Base-by-base conservation (phyloP, 805 yeast genomes). In the Lipomyces starkeyi region DNA sequence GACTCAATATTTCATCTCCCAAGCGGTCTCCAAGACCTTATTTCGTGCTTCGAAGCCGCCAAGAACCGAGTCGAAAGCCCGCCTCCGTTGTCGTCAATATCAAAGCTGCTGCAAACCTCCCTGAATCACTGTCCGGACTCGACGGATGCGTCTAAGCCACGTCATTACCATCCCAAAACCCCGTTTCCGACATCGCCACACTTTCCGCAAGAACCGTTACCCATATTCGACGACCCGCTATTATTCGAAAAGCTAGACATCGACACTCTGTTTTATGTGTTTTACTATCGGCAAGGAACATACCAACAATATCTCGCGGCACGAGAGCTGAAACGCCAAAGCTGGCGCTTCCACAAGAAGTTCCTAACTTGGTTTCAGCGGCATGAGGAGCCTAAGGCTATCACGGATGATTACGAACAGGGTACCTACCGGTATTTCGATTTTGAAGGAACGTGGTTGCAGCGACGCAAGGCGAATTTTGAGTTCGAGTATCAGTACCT, bases 51-150 rank as follows among this genome's bases (percentile, higher is more conserved):
- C 40, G 80, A 80, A 25, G 76, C 77, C 3, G 83, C 87, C 68
- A 76, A 78, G 76, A 74, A 74, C 43, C 80, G 90, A 56, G 76
- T 86, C 49, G 77, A 77, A 40, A 82, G 84, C 62, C 89, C 91
- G 29, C 82, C 86, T 34, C 82, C 88, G 20, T 81, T 86, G 68
- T 82, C 83, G 35, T 77, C 85, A 2, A 87, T 91, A 29, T 80
- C 85, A 61, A 83, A 83, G 66, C 81, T 86, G 73, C 81, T 94
- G 72, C 96, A 91, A 76, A 85, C 90, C 0, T 93, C 98, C 2
- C 82, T 91, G 67, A 81, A 91, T 73, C 90, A 91, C 74, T 92
- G 98, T 77, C 98, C 99, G 0, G 98, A 95, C 79, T 91, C 98
- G 0, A 85, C 88, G 67, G 97, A 94, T 77, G 89, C 97, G 1